A percentile compares a stretch with the other conserved stretches of the same genome.
Evolutionary conservation across 2,329 filamentous ascomycete genomes (phyloP).

Genomic region (Aspergillus fructus): DNA sequence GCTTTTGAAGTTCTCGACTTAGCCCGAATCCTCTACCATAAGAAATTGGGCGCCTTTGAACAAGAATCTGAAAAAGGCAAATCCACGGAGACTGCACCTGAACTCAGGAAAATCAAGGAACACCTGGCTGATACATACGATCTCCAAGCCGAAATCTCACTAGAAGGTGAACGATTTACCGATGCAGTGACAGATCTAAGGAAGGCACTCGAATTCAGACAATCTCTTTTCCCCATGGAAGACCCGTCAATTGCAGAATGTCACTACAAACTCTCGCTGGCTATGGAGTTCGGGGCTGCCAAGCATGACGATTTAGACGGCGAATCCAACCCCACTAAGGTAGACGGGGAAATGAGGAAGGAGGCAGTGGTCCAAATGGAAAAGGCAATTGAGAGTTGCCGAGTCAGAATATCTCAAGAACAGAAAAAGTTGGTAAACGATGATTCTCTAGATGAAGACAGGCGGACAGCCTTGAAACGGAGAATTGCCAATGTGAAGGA

Average conservation of each 20-base stretch:
- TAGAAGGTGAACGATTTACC: constrained; percentile 90
- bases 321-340: constrained; percentile 38
- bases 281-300: constrained; percentile 87
- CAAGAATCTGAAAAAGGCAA: constrained; percentile 51
- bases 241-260: constrained; percentile 88
- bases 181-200: constrained; percentile 84
- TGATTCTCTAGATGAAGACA: constrained; percentile 42
- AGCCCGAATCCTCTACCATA: constrained; percentile 58
- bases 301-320: constrained; percentile 46
- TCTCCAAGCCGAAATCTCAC: constrained; percentile 90
- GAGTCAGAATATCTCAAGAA: constrained; percentile 55
- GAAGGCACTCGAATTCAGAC: constrained; percentile 74
- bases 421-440: constrained; percentile 42
- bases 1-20: constrained; percentile 65
- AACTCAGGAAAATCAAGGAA: constrained; percentile 68
- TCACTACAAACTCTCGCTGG: constrained; percentile 93
- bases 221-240: constrained; percentile 74
- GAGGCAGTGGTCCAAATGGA: constrained; percentile 62
- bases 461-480: constrained; percentile 40
- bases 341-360: constrained; percentile 57
- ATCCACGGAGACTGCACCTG: constrained; percentile 39
- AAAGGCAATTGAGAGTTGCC: constrained; percentile 59
- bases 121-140: constrained; percentile 91
- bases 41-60: constrained; percentile 54
- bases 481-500: constrained; percentile 60